Conservation (phyloP, 2,329 filamentous ascomycete species). For the Alternaria atra region DNA sequence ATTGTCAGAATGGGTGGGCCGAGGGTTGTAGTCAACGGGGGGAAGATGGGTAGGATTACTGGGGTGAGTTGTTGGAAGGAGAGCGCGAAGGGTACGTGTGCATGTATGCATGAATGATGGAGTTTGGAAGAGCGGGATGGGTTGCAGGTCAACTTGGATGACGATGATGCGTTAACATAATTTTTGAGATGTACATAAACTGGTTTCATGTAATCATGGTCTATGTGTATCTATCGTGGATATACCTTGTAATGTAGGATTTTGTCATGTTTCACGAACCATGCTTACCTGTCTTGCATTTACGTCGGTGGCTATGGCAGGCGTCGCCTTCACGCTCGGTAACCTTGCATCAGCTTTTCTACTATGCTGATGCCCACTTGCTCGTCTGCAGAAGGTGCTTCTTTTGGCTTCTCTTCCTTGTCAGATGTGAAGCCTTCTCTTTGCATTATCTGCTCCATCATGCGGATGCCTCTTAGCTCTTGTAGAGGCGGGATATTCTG, state of each 20-base stretch:
- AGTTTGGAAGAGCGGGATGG: background rate
- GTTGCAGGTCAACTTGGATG: background rate
- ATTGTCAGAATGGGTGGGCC: slow-evolving; percentile 19
- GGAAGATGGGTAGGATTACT: slow-evolving; percentile 23
- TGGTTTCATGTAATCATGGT: background rate
- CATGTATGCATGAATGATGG: background rate
- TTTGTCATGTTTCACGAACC: background rate
- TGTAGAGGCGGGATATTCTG: slow-evolving; percentile 51
- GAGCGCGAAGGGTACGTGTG: background rate
- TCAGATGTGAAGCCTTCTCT: slow-evolving; percentile 20
- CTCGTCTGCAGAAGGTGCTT: slow-evolving; percentile 36
- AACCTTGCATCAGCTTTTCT: slow-evolving; percentile 44
- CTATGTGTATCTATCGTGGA: background rate
- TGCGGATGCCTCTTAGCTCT: slow-evolving; percentile 49
- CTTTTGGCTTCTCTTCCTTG: slow-evolving; percentile 13
- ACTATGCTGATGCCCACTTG: slow-evolving; percentile 46
- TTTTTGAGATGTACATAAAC: background rate
- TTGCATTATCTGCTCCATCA: slow-evolving; percentile 48
- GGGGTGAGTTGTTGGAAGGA: slow-evolving; percentile 17
- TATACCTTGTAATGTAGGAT: slow-evolving; percentile 67
- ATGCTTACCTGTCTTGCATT: background rate
- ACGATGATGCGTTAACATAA: background rate
- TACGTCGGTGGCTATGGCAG: background rate
- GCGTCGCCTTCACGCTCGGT: slow-evolving; percentile 17
- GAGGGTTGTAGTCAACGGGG: slow-evolving; percentile 18